A percentile compares a stretch with the other conserved stretches of the same genome.
These are phyloP conservation scores for Tieghemiomyces parasiticus DNA, from an alignment of 192 early-diverging fungal species.

Conservation along the genomic window DNA sequence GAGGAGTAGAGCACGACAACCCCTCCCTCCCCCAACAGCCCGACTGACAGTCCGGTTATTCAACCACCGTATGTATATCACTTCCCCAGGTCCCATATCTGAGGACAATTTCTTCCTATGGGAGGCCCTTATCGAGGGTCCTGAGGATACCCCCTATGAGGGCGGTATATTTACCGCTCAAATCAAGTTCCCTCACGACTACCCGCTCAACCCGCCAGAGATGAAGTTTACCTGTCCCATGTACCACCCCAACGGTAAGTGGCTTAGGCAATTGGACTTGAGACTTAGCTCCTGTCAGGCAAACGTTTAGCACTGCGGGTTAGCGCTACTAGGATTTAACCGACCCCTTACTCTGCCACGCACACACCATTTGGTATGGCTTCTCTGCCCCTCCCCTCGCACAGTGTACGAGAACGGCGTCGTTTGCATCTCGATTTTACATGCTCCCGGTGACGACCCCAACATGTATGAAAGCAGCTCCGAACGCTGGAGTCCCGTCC, in stretches of 20 bases:
- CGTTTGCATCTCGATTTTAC: slow-evolving; percentile 97
- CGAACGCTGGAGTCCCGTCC: slow-evolving; percentile 95
- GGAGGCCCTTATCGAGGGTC: slow-evolving; percentile 47
- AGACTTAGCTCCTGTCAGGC: no score
- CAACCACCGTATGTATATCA: not conserved
- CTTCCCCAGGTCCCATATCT: slow-evolving; percentile 43
- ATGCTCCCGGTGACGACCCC: slow-evolving; percentile 95
- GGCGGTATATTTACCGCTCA: slow-evolving; percentile 85
- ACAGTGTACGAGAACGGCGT: slow-evolving; percentile 84
- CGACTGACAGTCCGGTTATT: not conserved
- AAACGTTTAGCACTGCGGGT: no score
- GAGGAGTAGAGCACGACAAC: slow-evolving; percentile 13
- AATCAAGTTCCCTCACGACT: slow-evolving; percentile 82
- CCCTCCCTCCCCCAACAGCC: slow-evolving; percentile 7
- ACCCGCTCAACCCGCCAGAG: slow-evolving; percentile 84
- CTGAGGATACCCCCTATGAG: slow-evolving; percentile 87
- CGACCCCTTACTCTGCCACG: no score
- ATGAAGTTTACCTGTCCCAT: slow-evolving; percentile 96
- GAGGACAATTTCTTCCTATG: slow-evolving; percentile 52
- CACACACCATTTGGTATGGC: no score
- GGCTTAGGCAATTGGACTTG: no score
- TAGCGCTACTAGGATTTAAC: no score
- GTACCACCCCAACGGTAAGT: slow-evolving; percentile 77
- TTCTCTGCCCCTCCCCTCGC: no score
- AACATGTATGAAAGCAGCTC: slow-evolving; percentile 93